A percentile compares a stretch with the other conserved stretches of the same genome.
phyloP scores from a whole-genome alignment of 2,329 filamentous ascomycete species.

The Juglanconis oblonga region DNA sequence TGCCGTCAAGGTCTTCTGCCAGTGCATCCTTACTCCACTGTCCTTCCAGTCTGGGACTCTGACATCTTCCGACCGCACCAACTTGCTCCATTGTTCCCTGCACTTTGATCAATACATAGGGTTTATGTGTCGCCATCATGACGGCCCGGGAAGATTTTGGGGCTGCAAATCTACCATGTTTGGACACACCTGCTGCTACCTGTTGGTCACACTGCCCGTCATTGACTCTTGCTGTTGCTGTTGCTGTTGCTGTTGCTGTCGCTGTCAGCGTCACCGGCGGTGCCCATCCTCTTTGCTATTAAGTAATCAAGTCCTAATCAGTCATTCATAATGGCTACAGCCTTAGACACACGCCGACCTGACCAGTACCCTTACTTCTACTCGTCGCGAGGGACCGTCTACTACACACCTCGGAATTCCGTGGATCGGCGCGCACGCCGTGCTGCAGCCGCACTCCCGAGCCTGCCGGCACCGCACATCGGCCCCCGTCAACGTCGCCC shows the following conservation, averaged over 20 bases:
- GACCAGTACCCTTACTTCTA: conserved; percentile 14
- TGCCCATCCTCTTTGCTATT: not conserved
- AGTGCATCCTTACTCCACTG: not conserved
- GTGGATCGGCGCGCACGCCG: conserved; percentile 23
- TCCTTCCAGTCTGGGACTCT: not conserved
- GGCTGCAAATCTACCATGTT: not conserved
- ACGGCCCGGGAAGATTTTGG: conserved; percentile 9
- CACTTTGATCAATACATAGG: conserved; percentile 2
- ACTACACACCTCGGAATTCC: conserved; percentile 18
- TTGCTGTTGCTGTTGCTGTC: not conserved
- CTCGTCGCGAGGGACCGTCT: conserved; percentile 19
- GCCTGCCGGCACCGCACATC: conserved; percentile 40
- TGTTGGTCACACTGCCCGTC: conserved; percentile 8
- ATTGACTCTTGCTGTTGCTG: not conserved
- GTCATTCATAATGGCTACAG: conserved; percentile 7
- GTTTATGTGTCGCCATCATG: conserved; percentile 13
- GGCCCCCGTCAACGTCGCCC: conserved; percentile 49
- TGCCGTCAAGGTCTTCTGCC: not conserved
- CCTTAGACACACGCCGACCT: conserved; percentile 5
- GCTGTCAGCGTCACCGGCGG: too few relatives aligned
- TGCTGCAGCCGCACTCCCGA: conserved; percentile 19
- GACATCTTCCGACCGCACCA: conserved; percentile 7
- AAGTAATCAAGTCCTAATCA: not conserved
- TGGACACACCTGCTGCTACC: conserved; percentile 1
- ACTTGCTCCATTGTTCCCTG: conserved; percentile 3